These are phyloP conservation scores for Arxiozyma heterogenica DNA, from an alignment of 1,139 yeast genomes.

Conservation along the genomic window DNA sequence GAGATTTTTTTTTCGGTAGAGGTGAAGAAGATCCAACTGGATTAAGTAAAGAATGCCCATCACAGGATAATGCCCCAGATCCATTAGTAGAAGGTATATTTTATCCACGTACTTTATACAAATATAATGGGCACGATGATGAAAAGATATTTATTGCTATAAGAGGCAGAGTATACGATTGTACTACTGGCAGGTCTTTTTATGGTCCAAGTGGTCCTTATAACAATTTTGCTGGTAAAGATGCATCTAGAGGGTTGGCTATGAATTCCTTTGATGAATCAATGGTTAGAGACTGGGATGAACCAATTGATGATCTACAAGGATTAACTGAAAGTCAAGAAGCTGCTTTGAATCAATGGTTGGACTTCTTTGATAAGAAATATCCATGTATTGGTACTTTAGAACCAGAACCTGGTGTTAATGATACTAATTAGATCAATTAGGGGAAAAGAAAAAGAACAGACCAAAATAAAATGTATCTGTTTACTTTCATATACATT, in stretches of 20 bases:
- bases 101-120: constrained; percentile 65
- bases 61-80: constrained; percentile 29
- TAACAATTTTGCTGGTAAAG: constrained; percentile 92
- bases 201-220: constrained; percentile 98
- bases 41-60: constrained; percentile 11
- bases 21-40: constrained; percentile 34
- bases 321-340: constrained; percentile 56
- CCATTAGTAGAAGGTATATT: constrained; percentile 71
- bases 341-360: constrained; percentile 77
- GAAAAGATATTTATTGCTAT: constrained; percentile 77
- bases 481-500: too few species aligned
- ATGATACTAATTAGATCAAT: constrained; percentile 5
- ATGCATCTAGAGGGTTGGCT: constrained; percentile 92
- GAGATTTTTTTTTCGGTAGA: constrained; percentile 33
- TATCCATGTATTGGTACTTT: constrained; percentile 62
- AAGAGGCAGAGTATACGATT: constrained; percentile 79
- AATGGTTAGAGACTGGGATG: constrained; percentile 47
- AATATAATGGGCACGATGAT: constrained; percentile 72
- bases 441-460: neutral
- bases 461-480: neutral
- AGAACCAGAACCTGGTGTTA: constrained; percentile 32
- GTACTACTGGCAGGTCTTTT: constrained; percentile 68
- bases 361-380: constrained; percentile 68
- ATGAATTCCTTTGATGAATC: constrained; percentile 73
- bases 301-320: constrained; percentile 62